Evolutionary conservation across 2,329 filamentous ascomycete species (phyloP).

Genomic region (Aaosphaeria arxii): DNA sequence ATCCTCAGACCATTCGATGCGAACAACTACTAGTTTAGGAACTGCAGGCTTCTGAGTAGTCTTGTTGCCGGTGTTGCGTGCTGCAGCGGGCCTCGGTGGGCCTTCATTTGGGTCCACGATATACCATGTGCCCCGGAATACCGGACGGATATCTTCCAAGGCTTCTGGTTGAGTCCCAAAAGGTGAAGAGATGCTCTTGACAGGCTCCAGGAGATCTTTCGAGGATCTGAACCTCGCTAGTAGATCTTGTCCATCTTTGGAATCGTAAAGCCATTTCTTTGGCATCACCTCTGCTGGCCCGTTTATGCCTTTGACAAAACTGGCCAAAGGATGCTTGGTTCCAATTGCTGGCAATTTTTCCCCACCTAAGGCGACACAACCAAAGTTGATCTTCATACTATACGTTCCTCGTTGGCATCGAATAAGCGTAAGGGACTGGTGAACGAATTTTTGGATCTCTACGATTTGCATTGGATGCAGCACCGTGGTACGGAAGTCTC

Average conservation of each 20-base stretch:
- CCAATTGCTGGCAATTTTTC: too few relatives aligned
- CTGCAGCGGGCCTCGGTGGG: neutral
- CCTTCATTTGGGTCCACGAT: slow-evolving; percentile 21
- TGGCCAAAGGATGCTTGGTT: too few relatives aligned
- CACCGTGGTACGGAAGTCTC: too few relatives aligned
- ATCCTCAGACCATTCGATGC: slow-evolving; percentile 31
- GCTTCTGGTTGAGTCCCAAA: slow-evolving; percentile 15
- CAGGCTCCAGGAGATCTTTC: slow-evolving; percentile 20
- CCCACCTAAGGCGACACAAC: too few relatives aligned
- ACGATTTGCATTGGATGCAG: too few relatives aligned
- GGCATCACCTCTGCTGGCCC: too few relatives aligned
- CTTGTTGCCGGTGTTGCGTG: slow-evolving; percentile 8
- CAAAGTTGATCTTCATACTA: too few relatives aligned
- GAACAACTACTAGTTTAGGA: slow-evolving; percentile 16
- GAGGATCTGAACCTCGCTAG: slow-evolving; percentile 15
- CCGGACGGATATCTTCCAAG: slow-evolving; percentile 17
- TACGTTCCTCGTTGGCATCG: too few relatives aligned
- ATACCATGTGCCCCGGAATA: slow-evolving; percentile 25
- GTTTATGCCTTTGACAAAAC: too few relatives aligned
- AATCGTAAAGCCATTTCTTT: neutral
- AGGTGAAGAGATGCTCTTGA: slow-evolving; percentile 10
- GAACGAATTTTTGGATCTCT: too few relatives aligned
- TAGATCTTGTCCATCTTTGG: slow-evolving; percentile 16
- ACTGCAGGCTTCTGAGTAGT: neutral
- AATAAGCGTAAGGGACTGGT: too few relatives aligned